phyloP scores from a whole-genome alignment of 495 filamentous ascomycete species.

The Immersiella caudata region DNA sequence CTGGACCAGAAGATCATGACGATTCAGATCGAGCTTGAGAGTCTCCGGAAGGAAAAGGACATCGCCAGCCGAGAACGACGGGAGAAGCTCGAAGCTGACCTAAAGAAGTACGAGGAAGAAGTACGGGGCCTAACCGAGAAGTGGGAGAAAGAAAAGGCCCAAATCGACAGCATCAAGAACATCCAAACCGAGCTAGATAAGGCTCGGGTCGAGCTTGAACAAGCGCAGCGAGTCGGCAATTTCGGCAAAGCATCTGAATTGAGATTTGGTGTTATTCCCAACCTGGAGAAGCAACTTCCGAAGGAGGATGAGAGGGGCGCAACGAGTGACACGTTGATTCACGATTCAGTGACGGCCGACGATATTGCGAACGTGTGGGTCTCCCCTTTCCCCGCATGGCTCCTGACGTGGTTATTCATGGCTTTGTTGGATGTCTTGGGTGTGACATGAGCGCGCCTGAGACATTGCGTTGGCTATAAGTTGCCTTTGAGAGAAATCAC shows the following conservation, averaged over 20 bases:
- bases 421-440: too few relatives aligned
- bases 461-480: too few relatives aligned
- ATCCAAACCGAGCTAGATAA: conserved; percentile 83
- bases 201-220: conserved; percentile 81
- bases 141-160: conserved; percentile 87
- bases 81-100: conserved; percentile 73
- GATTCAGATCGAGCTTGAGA: conserved; percentile 96
- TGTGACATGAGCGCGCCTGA: too few relatives aligned
- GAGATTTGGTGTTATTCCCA: conserved; percentile 82
- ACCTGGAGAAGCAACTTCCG: conserved; percentile 75
- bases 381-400: too few relatives aligned
- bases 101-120: conserved; percentile 76
- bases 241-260: conserved; percentile 87
- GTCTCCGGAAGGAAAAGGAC: conserved; percentile 91
- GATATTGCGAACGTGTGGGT: conserved; percentile 94
- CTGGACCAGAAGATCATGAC: conserved; percentile 95
- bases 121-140: conserved; percentile 65
- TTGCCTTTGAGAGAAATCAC: too few relatives aligned
- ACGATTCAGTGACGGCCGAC: conserved; percentile 90
- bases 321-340: conserved; percentile 66
- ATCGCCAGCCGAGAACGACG: conserved; percentile 84
- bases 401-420: too few relatives aligned
- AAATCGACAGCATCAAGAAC: conserved; percentile 83
- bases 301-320: conserved; percentile 62
- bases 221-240: conserved; percentile 86